These are phyloP conservation scores for Cytospora paraplurivora DNA, from an alignment of 2,329 filamentous ascomycete species.

Conservation along the genomic window DNA sequence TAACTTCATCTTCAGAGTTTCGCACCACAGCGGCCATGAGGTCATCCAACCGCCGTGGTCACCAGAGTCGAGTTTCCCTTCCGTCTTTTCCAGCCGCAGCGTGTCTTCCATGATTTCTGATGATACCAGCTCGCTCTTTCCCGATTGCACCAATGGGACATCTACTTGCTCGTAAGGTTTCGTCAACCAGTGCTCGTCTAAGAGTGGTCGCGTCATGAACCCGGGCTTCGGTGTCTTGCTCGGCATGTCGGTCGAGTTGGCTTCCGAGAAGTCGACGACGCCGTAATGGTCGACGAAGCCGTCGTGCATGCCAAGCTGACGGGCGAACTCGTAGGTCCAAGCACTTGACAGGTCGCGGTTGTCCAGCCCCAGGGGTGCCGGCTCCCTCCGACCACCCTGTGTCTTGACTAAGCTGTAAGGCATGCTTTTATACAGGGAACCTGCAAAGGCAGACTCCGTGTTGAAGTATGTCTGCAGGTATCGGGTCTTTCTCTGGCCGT, in stretches of 20 bases:
- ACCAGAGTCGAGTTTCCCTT: neutral
- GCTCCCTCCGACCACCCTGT: neutral
- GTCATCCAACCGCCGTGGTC: neutral
- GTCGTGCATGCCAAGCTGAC: constrained; percentile 18
- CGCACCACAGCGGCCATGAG: constrained; percentile 22
- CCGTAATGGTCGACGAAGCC: constrained; percentile 22
- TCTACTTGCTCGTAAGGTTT: constrained; percentile 17
- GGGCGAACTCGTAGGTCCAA: constrained; percentile 23
- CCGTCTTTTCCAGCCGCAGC: constrained; percentile 1
- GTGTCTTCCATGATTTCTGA: neutral
- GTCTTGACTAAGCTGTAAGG: constrained; percentile 19
- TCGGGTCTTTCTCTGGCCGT: constrained; percentile 2
- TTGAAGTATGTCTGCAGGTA: constrained; percentile 16
- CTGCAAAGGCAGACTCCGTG: neutral
- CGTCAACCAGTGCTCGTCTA: neutral
- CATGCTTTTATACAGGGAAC: constrained; percentile 3
- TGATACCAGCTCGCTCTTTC: neutral
- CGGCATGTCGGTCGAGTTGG: neutral
- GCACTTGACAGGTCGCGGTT: constrained; percentile 24
- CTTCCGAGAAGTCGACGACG: constrained; percentile 3
- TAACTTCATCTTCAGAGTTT: neutral
- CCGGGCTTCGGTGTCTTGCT: neutral
- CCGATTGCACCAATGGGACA: constrained; percentile 9
- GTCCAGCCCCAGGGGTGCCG: constrained; percentile 23
- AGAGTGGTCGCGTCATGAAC: constrained; percentile 3